These are phyloP conservation scores for Clavispora fructus DNA, from an alignment of 805 yeast genomes.

Conservation along the genomic window DNA sequence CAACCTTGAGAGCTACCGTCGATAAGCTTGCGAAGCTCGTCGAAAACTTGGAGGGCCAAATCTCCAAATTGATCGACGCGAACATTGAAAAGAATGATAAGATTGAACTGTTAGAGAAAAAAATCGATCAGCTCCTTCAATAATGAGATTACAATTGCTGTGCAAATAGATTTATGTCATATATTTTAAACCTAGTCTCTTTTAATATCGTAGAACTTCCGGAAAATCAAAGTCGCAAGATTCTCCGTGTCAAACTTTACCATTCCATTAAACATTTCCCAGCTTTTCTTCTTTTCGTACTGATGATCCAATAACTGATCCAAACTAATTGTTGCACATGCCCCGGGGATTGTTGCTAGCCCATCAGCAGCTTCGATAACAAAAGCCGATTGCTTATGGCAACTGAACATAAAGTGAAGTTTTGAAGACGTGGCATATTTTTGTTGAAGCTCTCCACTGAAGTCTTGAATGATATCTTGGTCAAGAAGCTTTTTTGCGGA, in stretches of 20 bases:
- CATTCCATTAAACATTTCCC: conserved; percentile 61
- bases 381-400: conserved; percentile 69
- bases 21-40: conserved; percentile 62
- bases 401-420: conserved; percentile 67
- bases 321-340: conserved; percentile 53
- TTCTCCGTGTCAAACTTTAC: conserved; percentile 65
- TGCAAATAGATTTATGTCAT: neutral
- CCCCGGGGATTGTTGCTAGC: conserved; percentile 58
- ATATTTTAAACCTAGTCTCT: conserved; percentile 15
- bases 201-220: conserved; percentile 62
- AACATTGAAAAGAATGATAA: conserved; percentile 64
- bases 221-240: conserved; percentile 63
- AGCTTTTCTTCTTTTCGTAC: conserved; percentile 54
- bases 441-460: conserved; percentile 45
- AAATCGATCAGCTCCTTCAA: conserved; percentile 45
- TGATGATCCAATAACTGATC: conserved; percentile 71
- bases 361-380: conserved; percentile 73
- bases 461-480: conserved; percentile 57
- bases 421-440: conserved; percentile 51
- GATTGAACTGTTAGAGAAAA: conserved; percentile 52
- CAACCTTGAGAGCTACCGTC: conserved; percentile 67
- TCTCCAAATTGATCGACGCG: conserved; percentile 45
- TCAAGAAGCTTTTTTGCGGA: conserved; percentile 72
- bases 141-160: neutral
- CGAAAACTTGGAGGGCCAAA: conserved; percentile 49